phyloP scores from a whole-genome alignment of 208 protist genomes.

The Trypanosomatidae sp. region DNA sequence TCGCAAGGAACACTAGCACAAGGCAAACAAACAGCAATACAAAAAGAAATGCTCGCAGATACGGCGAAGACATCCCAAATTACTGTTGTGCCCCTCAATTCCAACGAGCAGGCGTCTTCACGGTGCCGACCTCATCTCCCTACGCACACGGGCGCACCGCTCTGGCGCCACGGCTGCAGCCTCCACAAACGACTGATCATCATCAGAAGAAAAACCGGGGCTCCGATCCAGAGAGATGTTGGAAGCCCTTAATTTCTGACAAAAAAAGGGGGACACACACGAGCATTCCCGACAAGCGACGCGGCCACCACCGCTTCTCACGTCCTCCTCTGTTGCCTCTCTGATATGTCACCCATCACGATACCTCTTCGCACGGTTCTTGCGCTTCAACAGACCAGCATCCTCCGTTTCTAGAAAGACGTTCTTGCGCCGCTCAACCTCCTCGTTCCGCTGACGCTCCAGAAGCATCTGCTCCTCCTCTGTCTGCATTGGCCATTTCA shows the following conservation, averaged over 20 bases:
- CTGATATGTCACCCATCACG: conserved; percentile 41
- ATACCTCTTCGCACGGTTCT: conserved; percentile 66
- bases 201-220: not conserved
- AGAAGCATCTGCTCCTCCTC: conserved; percentile 78
- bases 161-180: too few species aligned
- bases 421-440: conserved; percentile 68
- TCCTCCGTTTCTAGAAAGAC: conserved; percentile 78
- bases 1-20: too few species aligned
- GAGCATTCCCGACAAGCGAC: not conserved
- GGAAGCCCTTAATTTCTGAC: not conserved
- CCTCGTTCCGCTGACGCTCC: conserved; percentile 75
- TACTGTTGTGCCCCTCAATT: not conserved
- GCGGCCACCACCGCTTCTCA: not conserved
- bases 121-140: not conserved
- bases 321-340: not conserved
- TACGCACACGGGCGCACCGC: not conserved
- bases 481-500: conserved; percentile 76
- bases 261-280: not conserved
- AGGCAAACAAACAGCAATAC: not conserved
- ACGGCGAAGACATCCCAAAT: not conserved
- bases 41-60: not conserved
- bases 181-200: too few species aligned
- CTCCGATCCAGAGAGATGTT: too few species aligned
- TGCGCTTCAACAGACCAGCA: conserved; percentile 69
- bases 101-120: not conserved